Evolutionary conservation across 352 stramenopile genomes (phyloP).

Genomic region (Pythium guiyangense): DNA sequence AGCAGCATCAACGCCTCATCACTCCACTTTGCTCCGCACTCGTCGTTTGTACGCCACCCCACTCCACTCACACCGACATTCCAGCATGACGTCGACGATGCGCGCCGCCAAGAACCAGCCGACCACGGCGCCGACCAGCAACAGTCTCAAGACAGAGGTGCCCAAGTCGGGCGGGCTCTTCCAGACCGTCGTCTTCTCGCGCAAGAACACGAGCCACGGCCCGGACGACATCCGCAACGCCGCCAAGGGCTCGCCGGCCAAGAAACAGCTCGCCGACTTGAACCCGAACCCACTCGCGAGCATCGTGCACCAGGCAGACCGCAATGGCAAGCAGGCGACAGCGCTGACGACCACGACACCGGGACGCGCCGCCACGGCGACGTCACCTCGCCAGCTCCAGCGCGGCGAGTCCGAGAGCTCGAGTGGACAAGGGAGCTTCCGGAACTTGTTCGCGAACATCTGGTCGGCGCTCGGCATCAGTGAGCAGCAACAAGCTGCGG

Average conservation of each 20-base stretch:
- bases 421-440: slow-evolving; percentile 41
- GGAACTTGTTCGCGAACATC: slow-evolving; percentile 68
- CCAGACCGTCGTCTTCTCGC: slow-evolving; percentile 66
- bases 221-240: too few relatives aligned
- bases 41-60: background rate
- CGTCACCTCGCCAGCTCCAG: slow-evolving; percentile 9
- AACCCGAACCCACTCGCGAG: too few relatives aligned
- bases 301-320: too few relatives aligned
- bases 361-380: slow-evolving; percentile 6
- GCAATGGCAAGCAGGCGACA: slow-evolving; percentile 43
- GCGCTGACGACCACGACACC: slow-evolving; percentile 4
- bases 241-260: too few relatives aligned
- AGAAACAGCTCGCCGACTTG: too few relatives aligned
- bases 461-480: slow-evolving; percentile 55
- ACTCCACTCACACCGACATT: background rate
- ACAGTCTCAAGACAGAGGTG: slow-evolving; percentile 23
- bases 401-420: slow-evolving; percentile 20
- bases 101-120: slow-evolving; percentile 27
- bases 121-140: slow-evolving; percentile 6
- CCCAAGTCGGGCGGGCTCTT: slow-evolving; percentile 36
- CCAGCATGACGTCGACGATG: slow-evolving; percentile 15
- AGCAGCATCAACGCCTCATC: too few relatives aligned
- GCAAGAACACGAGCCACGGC: too few relatives aligned
- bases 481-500: slow-evolving; percentile 49
- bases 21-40: too few relatives aligned